Base-by-base conservation (phyloP, 108 stramenopile species). In the Poteriospumella lacustris region DNA sequence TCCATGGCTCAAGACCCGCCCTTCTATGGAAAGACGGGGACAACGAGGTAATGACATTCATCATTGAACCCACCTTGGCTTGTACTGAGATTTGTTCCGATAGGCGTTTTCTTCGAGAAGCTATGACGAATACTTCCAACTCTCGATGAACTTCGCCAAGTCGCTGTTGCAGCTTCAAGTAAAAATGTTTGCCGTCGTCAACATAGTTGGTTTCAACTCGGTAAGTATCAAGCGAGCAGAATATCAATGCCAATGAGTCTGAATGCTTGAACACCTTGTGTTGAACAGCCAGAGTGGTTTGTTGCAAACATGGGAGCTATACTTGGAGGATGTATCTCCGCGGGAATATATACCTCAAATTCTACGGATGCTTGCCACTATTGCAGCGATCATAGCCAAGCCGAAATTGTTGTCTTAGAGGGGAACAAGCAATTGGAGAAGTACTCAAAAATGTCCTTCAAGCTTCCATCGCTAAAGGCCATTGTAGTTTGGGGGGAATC, bases 191-290 rank as follows among this genome's bases (percentile, higher is more conserved):
- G 85, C 88, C 47, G 77, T 81, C 43, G 82, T 89, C 78, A 88
- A 88, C 79, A 89, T 92, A 52, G 70, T 91, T 42, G 91, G 90
- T 28, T 92, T 92, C 83, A 92, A 92, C 52, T 70, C 85, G 28
- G 82, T 81, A 68, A 82, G 83, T 81, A 79, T 9, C 75, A 28
- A 80, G 15, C 78, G 44, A 15, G 5, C 5, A 47, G 44, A 12
- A 12, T 47, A 12, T 47, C 44, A 47, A 15, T 47, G 5, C 15
- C 44, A 47, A 15, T 12, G 33, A 9, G 3, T 42, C 12, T 70
- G 3, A 70, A 24, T 70, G 15, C 31, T 2, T 9, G 69, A 26
- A n/a, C 58, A 26, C 1, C 19, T 2, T 19, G 60, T 56, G 15
- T 62, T 33, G 41, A 12, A 19, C 33, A 79, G 78, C 58, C 58